phyloP scores from a whole-genome alignment of 225 moss, liverwort and hornwort species.

The Takakia lepidozioides region DNA sequence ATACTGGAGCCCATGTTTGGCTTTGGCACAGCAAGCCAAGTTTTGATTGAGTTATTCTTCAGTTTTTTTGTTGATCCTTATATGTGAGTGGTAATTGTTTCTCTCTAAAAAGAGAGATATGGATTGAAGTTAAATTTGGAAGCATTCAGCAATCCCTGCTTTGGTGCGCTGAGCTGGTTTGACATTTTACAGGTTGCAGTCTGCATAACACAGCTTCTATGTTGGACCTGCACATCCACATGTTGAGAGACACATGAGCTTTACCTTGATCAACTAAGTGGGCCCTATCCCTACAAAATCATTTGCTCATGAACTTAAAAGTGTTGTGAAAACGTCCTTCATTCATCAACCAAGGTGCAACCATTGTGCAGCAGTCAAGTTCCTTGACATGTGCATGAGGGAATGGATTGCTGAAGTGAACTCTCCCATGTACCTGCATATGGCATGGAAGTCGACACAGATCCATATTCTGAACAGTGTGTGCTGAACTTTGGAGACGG shows the following conservation, averaged over 20 bases:
- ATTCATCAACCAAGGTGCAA: too few species aligned
- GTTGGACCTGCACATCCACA: background rate
- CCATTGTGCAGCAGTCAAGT: too few species aligned
- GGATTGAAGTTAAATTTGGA: background rate
- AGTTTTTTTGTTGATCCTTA: background rate
- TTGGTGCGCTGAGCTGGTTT: background rate
- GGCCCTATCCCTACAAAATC: too few species aligned
- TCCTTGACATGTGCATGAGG: too few species aligned
- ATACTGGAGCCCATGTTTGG: background rate
- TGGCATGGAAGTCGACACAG: too few species aligned
- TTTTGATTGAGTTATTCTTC: background rate
- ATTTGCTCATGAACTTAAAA: too few species aligned
- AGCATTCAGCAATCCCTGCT: background rate
- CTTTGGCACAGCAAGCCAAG: background rate
- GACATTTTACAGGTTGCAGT: background rate
- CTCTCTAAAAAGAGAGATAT: background rate
- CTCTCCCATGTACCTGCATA: too few species aligned
- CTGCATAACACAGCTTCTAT: background rate
- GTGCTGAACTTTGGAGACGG: too few species aligned
- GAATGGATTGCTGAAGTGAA: too few species aligned
- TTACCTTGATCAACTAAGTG: too few species aligned
- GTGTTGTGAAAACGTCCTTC: too few species aligned
- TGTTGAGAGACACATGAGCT: background rate
- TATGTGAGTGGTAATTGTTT: background rate
- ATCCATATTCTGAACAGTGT: too few species aligned